These are phyloP conservation scores for Russula vinacea DNA, from an alignment of 768 basidiomycete species.

Conservation along the genomic window DNA sequence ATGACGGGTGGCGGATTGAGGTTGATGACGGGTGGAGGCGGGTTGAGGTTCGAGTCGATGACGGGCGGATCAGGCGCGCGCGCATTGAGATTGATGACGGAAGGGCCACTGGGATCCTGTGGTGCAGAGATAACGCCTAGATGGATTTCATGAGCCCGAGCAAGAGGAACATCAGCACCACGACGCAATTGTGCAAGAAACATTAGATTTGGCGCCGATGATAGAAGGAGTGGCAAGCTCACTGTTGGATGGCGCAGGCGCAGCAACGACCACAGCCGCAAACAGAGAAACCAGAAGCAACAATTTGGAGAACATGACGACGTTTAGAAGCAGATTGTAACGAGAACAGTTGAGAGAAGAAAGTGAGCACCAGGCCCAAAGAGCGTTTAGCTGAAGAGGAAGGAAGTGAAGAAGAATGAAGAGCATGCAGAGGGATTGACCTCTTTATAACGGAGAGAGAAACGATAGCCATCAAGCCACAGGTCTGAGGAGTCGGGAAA, in stretches of 20 bases:
- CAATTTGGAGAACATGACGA: conserved; percentile 23
- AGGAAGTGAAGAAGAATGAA: not conserved
- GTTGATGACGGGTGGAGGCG: too few relatives aligned
- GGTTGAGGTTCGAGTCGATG: too few relatives aligned
- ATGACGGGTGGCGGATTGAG: too few relatives aligned
- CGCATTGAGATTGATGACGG: conserved; percentile 11
- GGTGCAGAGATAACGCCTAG: conserved; percentile 1
- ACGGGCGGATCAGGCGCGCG: not conserved
- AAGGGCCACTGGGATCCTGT: too few relatives aligned
- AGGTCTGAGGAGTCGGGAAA: not conserved
- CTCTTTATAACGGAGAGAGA: conserved; percentile 17
- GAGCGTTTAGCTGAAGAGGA: conserved; percentile 22
- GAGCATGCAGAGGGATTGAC: not conserved
- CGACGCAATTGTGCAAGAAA: conserved; percentile 20
- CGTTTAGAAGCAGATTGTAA: not conserved
- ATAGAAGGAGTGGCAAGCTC: not conserved
- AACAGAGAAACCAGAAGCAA: conserved; percentile 14
- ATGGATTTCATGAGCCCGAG: not conserved
- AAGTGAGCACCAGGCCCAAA: conserved; percentile 25
- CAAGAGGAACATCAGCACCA: not conserved
- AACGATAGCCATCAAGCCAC: conserved; percentile 6
- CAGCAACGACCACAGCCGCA: conserved; percentile 14
- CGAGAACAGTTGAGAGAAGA: not conserved
- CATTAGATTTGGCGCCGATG: conserved; percentile 1
- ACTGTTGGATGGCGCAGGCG: conserved; percentile 17